Conservation (phyloP, 225 moss, liverwort and hornwort genomes). For the Pleurozium schreberi region DNA sequence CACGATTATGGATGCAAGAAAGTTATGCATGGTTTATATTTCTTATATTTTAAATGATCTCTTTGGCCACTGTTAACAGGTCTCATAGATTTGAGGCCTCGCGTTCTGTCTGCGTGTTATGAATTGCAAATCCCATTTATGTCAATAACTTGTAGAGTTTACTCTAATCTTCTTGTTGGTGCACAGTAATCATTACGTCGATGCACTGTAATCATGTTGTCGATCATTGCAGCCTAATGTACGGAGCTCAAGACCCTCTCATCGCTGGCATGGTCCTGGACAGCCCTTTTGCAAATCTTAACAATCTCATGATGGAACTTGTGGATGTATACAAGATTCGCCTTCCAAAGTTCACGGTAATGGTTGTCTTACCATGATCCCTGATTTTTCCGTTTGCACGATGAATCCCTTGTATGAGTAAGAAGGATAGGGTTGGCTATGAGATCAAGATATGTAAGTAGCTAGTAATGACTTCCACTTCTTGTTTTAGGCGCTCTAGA, state of each 20-base stretch:
- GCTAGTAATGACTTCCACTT: background rate
- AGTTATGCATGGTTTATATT: background rate
- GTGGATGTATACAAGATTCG: slow-evolving; percentile 99
- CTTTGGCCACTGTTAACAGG: background rate
- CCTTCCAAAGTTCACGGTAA: slow-evolving; percentile 97
- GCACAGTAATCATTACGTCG: background rate
- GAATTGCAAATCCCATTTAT: background rate
- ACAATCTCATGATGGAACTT: slow-evolving; percentile 99
- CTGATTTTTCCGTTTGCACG: background rate
- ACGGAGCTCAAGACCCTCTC: slow-evolving; percentile 95
- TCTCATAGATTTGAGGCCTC: background rate
- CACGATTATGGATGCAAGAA: background rate
- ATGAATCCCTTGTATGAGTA: background rate
- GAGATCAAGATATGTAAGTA: background rate
- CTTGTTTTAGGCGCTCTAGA: background rate
- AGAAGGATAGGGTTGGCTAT: background rate
- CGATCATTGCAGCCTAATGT: slow-evolving; percentile 63
- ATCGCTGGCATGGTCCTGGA: slow-evolving; percentile 97
- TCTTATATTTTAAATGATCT: background rate
- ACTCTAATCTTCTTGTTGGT: background rate
- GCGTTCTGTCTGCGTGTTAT: background rate
- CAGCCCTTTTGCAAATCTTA: slow-evolving; percentile 95
- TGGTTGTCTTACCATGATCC: background rate
- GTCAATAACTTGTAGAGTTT: background rate
- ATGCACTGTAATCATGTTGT: background rate